Evolutionary conservation across 768 basidiomycete species (phyloP).

Genomic region (Lactifluus subvellereus): DNA sequence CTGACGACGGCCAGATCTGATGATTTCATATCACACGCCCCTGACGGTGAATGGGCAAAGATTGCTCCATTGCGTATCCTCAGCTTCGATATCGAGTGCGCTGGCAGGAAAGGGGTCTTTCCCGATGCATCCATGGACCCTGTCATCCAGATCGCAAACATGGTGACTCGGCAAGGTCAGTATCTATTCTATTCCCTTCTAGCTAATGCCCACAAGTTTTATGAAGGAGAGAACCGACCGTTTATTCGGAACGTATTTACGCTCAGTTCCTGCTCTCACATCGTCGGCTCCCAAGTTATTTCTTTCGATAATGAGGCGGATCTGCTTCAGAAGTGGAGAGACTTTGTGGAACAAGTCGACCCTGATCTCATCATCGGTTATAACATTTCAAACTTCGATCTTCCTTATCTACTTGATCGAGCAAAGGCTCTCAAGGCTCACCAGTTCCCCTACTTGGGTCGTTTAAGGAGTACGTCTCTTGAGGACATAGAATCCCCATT

Average conservation of each 20-base stretch:
- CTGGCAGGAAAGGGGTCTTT: slow-evolving; percentile 95
- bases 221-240: slow-evolving; percentile 78
- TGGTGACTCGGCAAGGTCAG: slow-evolving; percentile 94
- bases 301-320: slow-evolving; percentile 69
- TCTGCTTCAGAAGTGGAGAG: slow-evolving; percentile 79
- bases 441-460: slow-evolving; percentile 68
- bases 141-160: slow-evolving; percentile 97
- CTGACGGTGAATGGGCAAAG: slow-evolving; percentile 88
- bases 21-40: slow-evolving; percentile 80
- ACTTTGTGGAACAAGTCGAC: slow-evolving; percentile 85
- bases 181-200: background rate
- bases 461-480: slow-evolving; percentile 26
- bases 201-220: background rate
- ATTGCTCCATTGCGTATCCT: slow-evolving; percentile 91
- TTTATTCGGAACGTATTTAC: slow-evolving; percentile 98
- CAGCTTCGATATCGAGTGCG: slow-evolving; percentile 99
- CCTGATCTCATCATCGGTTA: slow-evolving; percentile 97
- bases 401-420: slow-evolving; percentile 92
- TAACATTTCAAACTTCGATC: slow-evolving; percentile 90
- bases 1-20: slow-evolving; percentile 52
- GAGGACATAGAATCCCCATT: background rate
- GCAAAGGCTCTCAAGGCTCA: slow-evolving; percentile 71
- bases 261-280: slow-evolving; percentile 87
- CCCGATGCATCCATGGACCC: slow-evolving; percentile 88
- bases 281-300: slow-evolving; percentile 96